Evolutionary conservation across 2,329 filamentous ascomycete genomes (phyloP).

Genomic region (Ophiostoma sp.): DNA sequence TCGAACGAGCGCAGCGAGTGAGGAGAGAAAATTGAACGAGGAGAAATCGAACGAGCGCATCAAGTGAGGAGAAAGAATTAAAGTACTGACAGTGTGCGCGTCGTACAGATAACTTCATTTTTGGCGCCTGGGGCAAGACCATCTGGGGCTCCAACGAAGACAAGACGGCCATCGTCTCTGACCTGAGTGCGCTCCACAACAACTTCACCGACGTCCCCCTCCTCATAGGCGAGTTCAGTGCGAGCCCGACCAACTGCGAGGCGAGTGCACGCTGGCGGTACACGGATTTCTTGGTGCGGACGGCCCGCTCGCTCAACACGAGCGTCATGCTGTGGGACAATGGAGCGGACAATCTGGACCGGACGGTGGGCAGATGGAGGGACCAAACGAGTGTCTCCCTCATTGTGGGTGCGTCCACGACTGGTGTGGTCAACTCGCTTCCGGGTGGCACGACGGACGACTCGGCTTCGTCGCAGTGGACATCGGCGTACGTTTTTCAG

Average conservation of each 20-base stretch:
- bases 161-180: conserved; percentile 49
- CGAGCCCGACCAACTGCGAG: conserved; percentile 52
- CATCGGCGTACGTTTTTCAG: conserved; percentile 58
- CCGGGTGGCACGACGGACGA: conserved; percentile 54
- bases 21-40: not conserved
- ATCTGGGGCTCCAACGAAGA: conserved; percentile 59
- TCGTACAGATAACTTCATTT: conserved; percentile 45
- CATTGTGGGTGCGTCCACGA: conserved; percentile 44
- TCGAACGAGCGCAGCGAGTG: not conserved
- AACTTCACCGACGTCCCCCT: conserved; percentile 59
- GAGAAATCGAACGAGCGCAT: too few relatives aligned
- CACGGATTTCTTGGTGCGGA: conserved; percentile 54
- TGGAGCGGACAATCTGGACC: conserved; percentile 56
- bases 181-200: conserved; percentile 51
- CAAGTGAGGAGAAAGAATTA: not conserved
- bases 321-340: conserved; percentile 61
- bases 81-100: not conserved
- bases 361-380: conserved; percentile 49
- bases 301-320: conserved; percentile 51
- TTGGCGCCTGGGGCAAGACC: conserved; percentile 57
- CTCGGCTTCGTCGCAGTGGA: conserved; percentile 46
- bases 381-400: conserved; percentile 52
- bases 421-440: conserved; percentile 48
- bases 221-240: conserved; percentile 59
- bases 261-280: conserved; percentile 59